Evolutionary conservation across 108 stramenopile species (phyloP).

Genomic region (Tribonema minus): DNA sequence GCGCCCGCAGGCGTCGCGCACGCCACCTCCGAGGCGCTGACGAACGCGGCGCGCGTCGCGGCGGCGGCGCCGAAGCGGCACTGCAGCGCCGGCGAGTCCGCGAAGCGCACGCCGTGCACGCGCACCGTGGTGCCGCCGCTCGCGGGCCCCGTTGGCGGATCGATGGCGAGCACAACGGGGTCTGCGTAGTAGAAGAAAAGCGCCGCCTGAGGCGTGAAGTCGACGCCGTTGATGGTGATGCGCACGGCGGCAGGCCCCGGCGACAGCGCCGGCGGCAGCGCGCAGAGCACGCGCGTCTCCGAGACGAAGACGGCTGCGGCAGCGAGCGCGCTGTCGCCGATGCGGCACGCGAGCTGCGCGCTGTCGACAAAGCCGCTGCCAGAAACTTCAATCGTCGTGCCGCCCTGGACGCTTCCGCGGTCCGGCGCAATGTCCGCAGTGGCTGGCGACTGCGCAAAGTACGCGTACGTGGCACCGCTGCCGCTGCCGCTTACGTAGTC

Average conservation of each 20-base stretch:
- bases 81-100: background rate
- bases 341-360: conserved; percentile 4
- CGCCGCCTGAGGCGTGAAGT: background rate
- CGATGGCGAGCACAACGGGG: background rate
- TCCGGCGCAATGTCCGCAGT: too few relatives aligned
- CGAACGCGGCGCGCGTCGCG: too few relatives aligned
- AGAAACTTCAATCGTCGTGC: conserved; percentile 4
- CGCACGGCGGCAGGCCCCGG: background rate
- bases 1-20: too few relatives aligned
- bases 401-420: conserved; percentile 1
- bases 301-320: conserved; percentile 12
- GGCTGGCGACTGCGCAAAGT: background rate
- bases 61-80: background rate
- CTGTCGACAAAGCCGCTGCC: conserved; percentile 22
- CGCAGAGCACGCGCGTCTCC: background rate
- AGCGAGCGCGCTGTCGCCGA: too few relatives aligned
- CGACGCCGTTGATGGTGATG: conserved; percentile 27
- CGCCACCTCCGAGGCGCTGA: too few relatives aligned
- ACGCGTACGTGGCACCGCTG: background rate
- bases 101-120: background rate
- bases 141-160: background rate
- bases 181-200: background rate
- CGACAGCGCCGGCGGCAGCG: background rate
- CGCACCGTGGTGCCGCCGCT: background rate
- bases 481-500: too few relatives aligned